Evolutionary conservation across 2,329 filamentous ascomycete species (phyloP), one percentile per base, ranked within the genome.

Genomic region (Clarireedia sp.): DNA sequence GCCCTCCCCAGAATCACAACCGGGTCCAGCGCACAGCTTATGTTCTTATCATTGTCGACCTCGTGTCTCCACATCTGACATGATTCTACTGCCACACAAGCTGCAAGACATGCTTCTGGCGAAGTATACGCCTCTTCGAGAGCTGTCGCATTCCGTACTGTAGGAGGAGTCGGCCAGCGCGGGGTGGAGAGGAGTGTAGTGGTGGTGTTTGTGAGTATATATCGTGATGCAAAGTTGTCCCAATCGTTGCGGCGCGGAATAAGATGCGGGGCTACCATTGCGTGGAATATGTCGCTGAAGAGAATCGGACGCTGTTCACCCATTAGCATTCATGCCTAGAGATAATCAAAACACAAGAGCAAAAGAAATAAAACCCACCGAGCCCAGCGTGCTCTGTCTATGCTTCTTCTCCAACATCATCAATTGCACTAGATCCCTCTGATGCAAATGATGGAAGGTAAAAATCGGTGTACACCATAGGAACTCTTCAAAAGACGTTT

Each of bases 361-460:
- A 41, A 19, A 41, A 8, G 2, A n/a, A 12, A 46, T 5, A 26
- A 19, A 47, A 53, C 51, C 37, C 26, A 53, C 51, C 5, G 41
- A 47, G n/a, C 16, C 14, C n/a, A 21, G 21, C 14, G 29, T 26
- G 19, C 21, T 41, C 19, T 24, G 16, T 36, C 23, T 40, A n/a
- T 41, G 44, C 10, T 48, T 19, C 1, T 37, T 37, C 38, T 59
- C 55, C n/a, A 59, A 29, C 14, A 36, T 37, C 8, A 24, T 12
- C 14, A 59, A 41, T 23, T 36, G 26, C 12, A 49, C 45, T 5
- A 56, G 17, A 46, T 60, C 58, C 8, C 38, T 48, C 6, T 54
- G 52, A 36, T 60, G 58, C 12, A 60, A 17, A 49, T 58, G 56
- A 51, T 60, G 58, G 10, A 58, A 56, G 3, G 44, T 51, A 26